These are phyloP conservation scores for Globisporangium rhizosaccharum DNA, from an alignment of 352 stramenopile species.

Conservation along the genomic window DNA sequence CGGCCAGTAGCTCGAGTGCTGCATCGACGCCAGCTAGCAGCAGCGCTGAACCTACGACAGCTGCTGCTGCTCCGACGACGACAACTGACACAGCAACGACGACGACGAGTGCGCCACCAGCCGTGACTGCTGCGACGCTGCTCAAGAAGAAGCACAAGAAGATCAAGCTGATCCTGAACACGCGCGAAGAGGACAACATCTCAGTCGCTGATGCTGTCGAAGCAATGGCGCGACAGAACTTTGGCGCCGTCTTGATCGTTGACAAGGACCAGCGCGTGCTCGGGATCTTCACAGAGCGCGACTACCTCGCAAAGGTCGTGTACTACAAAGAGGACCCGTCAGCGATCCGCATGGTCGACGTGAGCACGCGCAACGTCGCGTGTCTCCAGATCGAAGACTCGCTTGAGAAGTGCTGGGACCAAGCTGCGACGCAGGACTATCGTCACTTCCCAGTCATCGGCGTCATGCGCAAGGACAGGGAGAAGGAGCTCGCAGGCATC, in stretches of 20 bases:
- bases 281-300: constrained; percentile 82
- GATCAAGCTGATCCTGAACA: constrained; percentile 81
- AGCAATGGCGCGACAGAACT: constrained; percentile 73
- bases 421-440: constrained; percentile 59
- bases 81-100: constrained; percentile 12
- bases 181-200: constrained; percentile 70
- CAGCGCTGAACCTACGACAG: not conserved
- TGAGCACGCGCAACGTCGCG: constrained; percentile 47
- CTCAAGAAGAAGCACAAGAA: constrained; percentile 84
- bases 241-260: constrained; percentile 76
- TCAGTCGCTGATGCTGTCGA: constrained; percentile 69
- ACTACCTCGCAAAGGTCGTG: constrained; percentile 79
- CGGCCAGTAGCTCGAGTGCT: not conserved
- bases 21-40: not conserved
- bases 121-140: constrained; percentile 54
- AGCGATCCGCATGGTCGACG: constrained; percentile 46
- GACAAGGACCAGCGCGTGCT: constrained; percentile 80
- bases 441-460: constrained; percentile 82
- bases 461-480: constrained; percentile 62
- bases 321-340: constrained; percentile 63
- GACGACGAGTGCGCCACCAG: not conserved
- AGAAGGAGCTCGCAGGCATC: constrained; percentile 79
- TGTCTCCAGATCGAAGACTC: constrained; percentile 74
- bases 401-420: constrained; percentile 74
- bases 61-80: not conserved